Conservation (phyloP, 768 basidiomycete species). For the Floccularia luteovirens region DNA sequence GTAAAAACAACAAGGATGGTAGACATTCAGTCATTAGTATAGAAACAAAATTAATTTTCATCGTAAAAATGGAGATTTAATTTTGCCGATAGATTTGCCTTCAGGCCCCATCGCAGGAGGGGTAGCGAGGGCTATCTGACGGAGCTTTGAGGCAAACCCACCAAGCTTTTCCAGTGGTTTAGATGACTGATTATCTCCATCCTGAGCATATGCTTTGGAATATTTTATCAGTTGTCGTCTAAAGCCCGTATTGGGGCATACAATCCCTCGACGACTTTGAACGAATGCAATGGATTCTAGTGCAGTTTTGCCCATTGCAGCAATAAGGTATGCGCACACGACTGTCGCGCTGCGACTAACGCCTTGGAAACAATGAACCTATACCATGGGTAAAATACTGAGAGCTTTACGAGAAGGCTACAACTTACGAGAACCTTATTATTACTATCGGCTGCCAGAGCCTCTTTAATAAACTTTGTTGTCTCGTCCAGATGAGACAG, state of each 20-base stretch:
- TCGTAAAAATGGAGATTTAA: no score
- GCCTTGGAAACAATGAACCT: conserved; percentile 78
- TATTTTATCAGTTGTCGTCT: conserved; percentile 45
- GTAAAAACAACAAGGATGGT: no score
- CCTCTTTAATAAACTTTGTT: conserved; percentile 26
- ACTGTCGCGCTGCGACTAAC: conserved; percentile 72
- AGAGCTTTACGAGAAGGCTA: neutral
- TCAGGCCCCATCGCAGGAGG: no score
- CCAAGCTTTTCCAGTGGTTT: neutral
- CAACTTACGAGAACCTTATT: conserved; percentile 30
- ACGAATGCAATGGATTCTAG: conserved; percentile 48
- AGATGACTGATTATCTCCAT: conserved; percentile 3
- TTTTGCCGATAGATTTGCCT: no score
- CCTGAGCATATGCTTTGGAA: conserved; percentile 17
- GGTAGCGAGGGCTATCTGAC: no score
- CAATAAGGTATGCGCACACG: conserved; percentile 65
- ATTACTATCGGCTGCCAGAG: conserved; percentile 21
- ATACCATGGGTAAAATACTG: neutral
- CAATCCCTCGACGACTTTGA: conserved; percentile 48
- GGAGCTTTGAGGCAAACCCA: neutral
- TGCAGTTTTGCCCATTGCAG: conserved; percentile 43
- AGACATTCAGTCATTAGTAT: no score
- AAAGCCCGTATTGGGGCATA: conserved; percentile 64
- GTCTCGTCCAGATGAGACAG: conserved; percentile 24
- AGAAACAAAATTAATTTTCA: no score